A percentile compares a stretch with the other conserved stretches of the same genome.
Conservation (phyloP, 352 stramenopile species). For the Discostella stelligera region DNA sequence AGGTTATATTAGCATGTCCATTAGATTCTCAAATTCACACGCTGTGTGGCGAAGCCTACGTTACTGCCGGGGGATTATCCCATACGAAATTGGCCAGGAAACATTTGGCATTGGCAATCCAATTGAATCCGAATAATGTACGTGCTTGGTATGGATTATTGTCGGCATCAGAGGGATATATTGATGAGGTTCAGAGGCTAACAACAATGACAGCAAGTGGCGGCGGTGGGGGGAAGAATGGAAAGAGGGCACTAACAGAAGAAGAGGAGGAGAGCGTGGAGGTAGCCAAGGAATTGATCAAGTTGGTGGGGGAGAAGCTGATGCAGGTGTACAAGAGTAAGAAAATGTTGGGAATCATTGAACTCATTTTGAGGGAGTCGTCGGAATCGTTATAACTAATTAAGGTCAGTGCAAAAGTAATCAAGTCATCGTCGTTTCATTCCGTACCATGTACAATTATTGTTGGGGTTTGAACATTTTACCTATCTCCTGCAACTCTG, state of each 20-base stretch:
- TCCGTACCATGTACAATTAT: too few species aligned
- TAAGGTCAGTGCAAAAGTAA: background rate
- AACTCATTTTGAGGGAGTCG: constrained; percentile 56
- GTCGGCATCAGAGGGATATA: constrained; percentile 58
- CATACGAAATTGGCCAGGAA: constrained; percentile 64
- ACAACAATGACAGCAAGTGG: background rate
- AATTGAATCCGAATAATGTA: constrained; percentile 64
- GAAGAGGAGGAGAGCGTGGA: constrained; percentile 60
- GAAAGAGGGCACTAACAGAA: constrained; percentile 3
- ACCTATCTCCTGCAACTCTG: background rate
- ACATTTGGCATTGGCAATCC: constrained; percentile 70
- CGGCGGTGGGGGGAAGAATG: constrained; percentile 42
- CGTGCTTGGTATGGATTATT: constrained; percentile 71
- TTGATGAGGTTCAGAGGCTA: constrained; percentile 50
- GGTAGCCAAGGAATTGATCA: constrained; percentile 69
- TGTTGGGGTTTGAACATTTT: too few species aligned
- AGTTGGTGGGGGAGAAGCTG: constrained; percentile 58
- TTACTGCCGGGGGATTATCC: constrained; percentile 61
- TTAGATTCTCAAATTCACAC: constrained; percentile 63
- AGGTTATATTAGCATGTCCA: constrained; percentile 71
- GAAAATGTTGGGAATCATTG: constrained; percentile 48
- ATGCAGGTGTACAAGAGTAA: constrained; percentile 63
- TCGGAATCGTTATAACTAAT: constrained; percentile 21
- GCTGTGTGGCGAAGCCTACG: constrained; percentile 69
- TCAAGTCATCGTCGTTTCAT: too few species aligned